Percentiles rank a stretch among this genome's conserved stretches.
Evolutionary conservation across 306 rosid genomes (phyloP).

Genomic region (Astragalus membranaceus): DNA sequence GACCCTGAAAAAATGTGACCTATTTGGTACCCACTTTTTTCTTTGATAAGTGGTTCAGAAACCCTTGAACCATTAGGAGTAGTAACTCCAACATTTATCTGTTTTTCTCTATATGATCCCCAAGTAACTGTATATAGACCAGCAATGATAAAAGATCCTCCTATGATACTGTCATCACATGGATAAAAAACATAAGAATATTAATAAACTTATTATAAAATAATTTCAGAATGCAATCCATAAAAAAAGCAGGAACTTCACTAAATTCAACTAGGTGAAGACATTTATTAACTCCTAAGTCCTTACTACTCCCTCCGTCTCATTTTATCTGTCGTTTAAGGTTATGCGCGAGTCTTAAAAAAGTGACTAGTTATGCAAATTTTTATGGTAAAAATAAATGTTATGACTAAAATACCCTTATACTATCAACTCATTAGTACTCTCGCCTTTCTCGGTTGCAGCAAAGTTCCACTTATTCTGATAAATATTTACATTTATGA

Average conservation of each 20-base stretch:
- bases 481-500: no score
- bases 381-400: no score
- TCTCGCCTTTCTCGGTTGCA: no score
- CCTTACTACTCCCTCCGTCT: no score
- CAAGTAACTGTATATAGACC: constrained; percentile 83
- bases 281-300: neutral
- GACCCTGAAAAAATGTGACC: constrained; percentile 8
- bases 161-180: constrained; percentile 59
- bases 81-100: constrained; percentile 22
- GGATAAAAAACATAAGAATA: constrained; percentile 22
- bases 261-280: neutral
- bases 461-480: no score
- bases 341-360: no score
- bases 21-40: constrained; percentile 28
- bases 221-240: neutral
- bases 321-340: no score
- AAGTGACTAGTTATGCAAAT: no score
- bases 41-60: constrained; percentile 61
- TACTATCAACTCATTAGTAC: no score
- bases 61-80: constrained; percentile 28
- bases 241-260: neutral
- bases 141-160: constrained; percentile 68
- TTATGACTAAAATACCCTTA: no score
- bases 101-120: constrained; percentile 69
- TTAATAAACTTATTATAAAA: constrained; percentile 17